Conservation (phyloP, 148 eudicot species). For the Heliamphora exappendiculata region DNA sequence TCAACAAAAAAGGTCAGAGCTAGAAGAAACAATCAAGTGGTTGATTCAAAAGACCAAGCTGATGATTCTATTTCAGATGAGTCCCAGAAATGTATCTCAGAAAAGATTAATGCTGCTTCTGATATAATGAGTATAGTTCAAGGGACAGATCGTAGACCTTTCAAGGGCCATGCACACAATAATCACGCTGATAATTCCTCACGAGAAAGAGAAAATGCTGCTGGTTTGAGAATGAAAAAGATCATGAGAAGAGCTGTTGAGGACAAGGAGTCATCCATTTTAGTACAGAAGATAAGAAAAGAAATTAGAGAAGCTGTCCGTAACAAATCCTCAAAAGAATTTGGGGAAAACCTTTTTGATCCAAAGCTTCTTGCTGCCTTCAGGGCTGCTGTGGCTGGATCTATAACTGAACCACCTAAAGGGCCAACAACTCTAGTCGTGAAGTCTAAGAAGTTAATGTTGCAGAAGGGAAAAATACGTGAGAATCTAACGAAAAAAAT, state of each 20-base stretch:
- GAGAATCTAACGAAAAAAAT: constrained; percentile 87
- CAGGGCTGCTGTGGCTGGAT: constrained; percentile 69
- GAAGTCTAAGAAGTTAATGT: constrained; percentile 59
- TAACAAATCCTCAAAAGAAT: constrained; percentile 48
- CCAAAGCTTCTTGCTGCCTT: constrained; percentile 85
- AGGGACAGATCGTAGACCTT: constrained; percentile 34
- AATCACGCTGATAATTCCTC: constrained; percentile 27
- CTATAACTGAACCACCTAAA: constrained; percentile 46
- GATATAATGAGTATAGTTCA: constrained; percentile 73
- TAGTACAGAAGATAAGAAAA: constrained; percentile 67
- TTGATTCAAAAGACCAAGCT: constrained; percentile 24
- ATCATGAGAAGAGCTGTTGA: constrained; percentile 67
- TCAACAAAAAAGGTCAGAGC: constrained; percentile 37
- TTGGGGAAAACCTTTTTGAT: constrained; percentile 57
- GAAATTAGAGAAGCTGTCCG: constrained; percentile 80
- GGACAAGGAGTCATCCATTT: constrained; percentile 56
- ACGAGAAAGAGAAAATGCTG: constrained; percentile 38
- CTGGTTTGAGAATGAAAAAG: constrained; percentile 75
- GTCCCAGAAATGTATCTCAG: constrained; percentile 12
- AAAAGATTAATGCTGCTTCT: constrained; percentile 25
- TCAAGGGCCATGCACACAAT: constrained; percentile 21
- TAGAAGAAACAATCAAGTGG: constrained; percentile 22
- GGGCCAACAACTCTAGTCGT: constrained; percentile 38
- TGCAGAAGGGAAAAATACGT: constrained; percentile 84
- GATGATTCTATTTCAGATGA: constrained; percentile 24